Base-by-base conservation (phyloP, 1,284 basidiomycete genomes). In the Boletus sp. region DNA sequence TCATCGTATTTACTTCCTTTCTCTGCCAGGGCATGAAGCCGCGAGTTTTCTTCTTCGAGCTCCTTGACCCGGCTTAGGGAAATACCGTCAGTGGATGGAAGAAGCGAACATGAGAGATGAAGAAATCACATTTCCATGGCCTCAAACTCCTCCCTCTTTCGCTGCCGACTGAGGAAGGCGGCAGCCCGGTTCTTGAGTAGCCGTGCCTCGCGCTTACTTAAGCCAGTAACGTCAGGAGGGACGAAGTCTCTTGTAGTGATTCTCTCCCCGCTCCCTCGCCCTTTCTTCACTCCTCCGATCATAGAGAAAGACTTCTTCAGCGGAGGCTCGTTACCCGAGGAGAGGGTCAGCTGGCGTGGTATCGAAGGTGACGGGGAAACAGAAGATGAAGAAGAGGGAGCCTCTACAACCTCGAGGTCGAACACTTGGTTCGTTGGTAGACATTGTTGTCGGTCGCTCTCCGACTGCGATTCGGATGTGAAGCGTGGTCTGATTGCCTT, bases 141-240 rank as follows among this genome's bases (percentile, higher is more conserved):
- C 69, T 94, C 91, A 61, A 92, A 94, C 70, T 94, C 91, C 71
- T 94, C 91, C 51, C 91, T 82, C 70, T 94, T 94, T 60, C 91
- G 78, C 69, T 94, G 91, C 62, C 91, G 77, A 66, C 83, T 88
- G 59, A 94, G 81, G 73, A 94, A 94, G 46, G 91, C 91, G 8
- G 91, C 91, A 12, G 91, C 91, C 47, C 91, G 80, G 72, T 94
- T 94, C 76, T 94, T 94, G 51, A 94, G 88, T 13, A 94, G 78
- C 46, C 91, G 81, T 44, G 91, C 91, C 70, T 94, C 91, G 49
- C 90, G 84, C 69, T 94, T 94, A 73, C 78, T 84, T 50, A 94
- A 78, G 41, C 91, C 91, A 41, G 84, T 81, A 50, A 92, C 90
- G 67, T 94, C 91, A 34, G 91, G 91, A 19, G 88, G 88, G 8